phyloP scores from a whole-genome alignment of 495 filamentous ascomycete species.

The Xylaria telfairii region DNA sequence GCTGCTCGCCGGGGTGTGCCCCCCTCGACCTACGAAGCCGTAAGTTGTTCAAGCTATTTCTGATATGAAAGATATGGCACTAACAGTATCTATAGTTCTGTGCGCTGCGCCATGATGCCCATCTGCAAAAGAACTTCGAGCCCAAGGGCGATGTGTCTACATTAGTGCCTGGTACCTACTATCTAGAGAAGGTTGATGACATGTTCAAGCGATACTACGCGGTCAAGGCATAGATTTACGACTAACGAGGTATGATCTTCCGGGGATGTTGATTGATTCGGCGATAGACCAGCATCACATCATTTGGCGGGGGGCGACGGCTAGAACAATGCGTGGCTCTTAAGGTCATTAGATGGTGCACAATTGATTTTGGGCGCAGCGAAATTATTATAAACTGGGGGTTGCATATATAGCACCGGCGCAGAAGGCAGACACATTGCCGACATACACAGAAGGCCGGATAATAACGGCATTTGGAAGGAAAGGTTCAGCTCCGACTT shows the following conservation, averaged over 20 bases:
- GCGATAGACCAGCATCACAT: constrained; percentile 25
- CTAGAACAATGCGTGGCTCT: constrained; percentile 24
- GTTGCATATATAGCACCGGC: constrained; percentile 33
- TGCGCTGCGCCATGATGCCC: constrained; percentile 88
- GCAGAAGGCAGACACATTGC: constrained; percentile 5
- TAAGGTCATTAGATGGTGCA: constrained; percentile 25
- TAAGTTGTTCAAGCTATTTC: constrained; percentile 49
- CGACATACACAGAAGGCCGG: constrained; percentile 30
- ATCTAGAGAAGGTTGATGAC: constrained; percentile 86
- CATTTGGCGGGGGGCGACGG: constrained; percentile 13
- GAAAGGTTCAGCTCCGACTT: constrained; percentile 28
- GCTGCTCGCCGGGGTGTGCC: constrained; percentile 71
- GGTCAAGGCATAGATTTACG: constrained; percentile 73
- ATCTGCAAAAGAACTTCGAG: constrained; percentile 88
- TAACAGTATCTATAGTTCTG: constrained; percentile 70
- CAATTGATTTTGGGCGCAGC: constrained; percentile 22
- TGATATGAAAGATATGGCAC: constrained; percentile 22
- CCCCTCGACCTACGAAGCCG: constrained; percentile 86
- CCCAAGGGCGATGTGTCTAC: constrained; percentile 79
- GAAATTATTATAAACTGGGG: constrained; percentile 24
- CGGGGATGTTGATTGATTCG: constrained; percentile 35
- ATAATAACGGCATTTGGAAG: constrained; percentile 33
- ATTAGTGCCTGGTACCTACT: constrained; percentile 83
- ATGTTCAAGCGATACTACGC: constrained; percentile 93
- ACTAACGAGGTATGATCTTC: constrained; percentile 29